phyloP scores from a whole-genome alignment of 2,329 filamentous ascomycete species.

The Calycina herbarum region DNA sequence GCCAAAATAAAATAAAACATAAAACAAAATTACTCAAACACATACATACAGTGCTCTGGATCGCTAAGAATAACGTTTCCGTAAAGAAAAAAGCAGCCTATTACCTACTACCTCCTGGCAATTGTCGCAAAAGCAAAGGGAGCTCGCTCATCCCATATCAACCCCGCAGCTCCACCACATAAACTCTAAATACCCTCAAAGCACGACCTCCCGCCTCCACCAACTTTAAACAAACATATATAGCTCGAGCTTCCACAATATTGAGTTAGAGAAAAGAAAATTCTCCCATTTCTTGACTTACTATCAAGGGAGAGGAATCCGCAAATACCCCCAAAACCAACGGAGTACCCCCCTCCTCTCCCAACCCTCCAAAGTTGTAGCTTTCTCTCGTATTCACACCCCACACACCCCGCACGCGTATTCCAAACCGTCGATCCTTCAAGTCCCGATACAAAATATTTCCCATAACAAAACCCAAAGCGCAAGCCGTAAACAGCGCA shows the following conservation, averaged over 20 bases:
- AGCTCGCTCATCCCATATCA: neutral
- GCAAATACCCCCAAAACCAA: neutral
- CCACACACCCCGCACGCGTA: neutral
- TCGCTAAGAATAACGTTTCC: no score
- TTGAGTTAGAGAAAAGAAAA: neutral
- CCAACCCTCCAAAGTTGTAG: neutral
- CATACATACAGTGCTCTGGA: no score
- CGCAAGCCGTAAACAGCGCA: neutral
- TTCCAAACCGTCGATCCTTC: neutral
- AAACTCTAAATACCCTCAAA: neutral
- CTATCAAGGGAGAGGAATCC: neutral
- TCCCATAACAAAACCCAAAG: neutral
- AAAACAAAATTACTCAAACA: no score
- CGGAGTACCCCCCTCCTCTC: neutral
- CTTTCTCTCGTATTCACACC: neutral
- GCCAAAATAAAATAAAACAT: no score
- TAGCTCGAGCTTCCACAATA: neutral
- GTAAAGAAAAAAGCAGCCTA: no score
- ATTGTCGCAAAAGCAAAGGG: no score
- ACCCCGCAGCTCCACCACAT: neutral
- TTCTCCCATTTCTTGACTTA: neutral
- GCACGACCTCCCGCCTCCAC: conserved; percentile 1
- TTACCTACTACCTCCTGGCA: no score
- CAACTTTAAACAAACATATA: neutral
- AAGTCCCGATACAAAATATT: neutral